Evolutionary conservation across 2,329 filamentous ascomycete species (phyloP).

Genomic region (Esteya vermicola): DNA sequence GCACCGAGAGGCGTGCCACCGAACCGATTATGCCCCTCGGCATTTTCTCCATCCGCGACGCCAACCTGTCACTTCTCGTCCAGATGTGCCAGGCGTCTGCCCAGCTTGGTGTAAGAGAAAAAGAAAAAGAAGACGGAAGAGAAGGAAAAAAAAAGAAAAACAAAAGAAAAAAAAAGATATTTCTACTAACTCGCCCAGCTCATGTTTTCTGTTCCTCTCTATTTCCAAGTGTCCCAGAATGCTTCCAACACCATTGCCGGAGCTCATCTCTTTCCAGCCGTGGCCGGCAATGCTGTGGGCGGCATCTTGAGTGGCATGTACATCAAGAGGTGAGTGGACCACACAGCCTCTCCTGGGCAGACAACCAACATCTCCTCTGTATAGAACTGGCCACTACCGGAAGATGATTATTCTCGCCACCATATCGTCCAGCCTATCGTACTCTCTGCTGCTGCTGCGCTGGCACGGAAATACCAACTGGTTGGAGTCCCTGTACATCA

Average conservation of each 20-base stretch:
- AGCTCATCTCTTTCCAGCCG: conserved; percentile 50
- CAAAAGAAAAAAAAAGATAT: no score
- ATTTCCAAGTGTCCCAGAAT: conserved; percentile 50
- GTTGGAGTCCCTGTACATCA: conserved; percentile 42
- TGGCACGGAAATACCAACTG: conserved; percentile 47
- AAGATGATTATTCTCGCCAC: conserved; percentile 34
- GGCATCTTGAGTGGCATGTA: conserved; percentile 43
- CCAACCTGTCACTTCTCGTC: conserved; percentile 38
- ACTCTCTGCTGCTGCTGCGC: conserved; percentile 35
- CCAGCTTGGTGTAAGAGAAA: conserved; percentile 42
- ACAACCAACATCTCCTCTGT: background rate
- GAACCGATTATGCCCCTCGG: conserved; percentile 46
- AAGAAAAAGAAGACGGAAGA: no score
- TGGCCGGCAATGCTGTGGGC: conserved; percentile 51
- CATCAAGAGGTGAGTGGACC: conserved; percentile 27
- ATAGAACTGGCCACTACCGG: conserved; percentile 46
- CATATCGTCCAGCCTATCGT: conserved; percentile 32
- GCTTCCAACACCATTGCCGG: conserved; percentile 44
- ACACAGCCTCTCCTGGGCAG: conserved; percentile 7
- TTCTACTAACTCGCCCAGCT: no score
- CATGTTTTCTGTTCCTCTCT: conserved; percentile 53
- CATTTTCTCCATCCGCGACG: conserved; percentile 35
- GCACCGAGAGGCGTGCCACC: conserved; percentile 22
- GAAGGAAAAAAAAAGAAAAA: no score
- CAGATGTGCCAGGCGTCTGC: conserved; percentile 37